Evolutionary conservation across 129 eudicot species (phyloP).

Genomic region (Artemisia tridentata): DNA sequence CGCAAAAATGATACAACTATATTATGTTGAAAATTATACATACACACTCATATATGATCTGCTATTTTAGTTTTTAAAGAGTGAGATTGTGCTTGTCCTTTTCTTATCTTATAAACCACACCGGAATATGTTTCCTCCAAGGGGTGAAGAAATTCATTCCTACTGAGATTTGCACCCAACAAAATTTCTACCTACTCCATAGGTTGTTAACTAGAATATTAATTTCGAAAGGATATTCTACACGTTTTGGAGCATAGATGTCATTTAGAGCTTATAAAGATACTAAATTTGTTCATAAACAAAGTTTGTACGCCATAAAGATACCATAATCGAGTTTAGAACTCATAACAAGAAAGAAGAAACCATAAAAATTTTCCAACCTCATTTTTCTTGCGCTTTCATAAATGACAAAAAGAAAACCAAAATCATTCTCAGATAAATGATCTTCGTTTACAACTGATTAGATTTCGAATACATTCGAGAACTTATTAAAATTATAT

Average conservation of each 20-base stretch:
- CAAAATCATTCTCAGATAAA: not conserved
- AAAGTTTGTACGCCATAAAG: not conserved
- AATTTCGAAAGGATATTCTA: not conserved
- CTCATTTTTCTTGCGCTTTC: not conserved
- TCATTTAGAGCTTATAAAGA: not conserved
- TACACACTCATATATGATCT: not conserved
- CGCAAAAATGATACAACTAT: too few species aligned
- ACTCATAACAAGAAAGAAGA: not conserved
- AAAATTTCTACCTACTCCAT: constrained; percentile 21
- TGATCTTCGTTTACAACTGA: too few species aligned
- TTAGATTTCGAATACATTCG: too few species aligned
- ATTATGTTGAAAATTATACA: too few species aligned
- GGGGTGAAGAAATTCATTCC: constrained; percentile 28
- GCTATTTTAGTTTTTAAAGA: not conserved
- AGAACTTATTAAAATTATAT: too few species aligned
- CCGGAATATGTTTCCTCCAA: constrained; percentile 21
- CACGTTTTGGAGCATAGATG: not conserved
- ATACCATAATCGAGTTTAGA: not conserved
- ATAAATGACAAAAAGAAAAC: not conserved
- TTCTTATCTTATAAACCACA: constrained; percentile 26
- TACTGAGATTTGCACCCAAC: constrained; percentile 34
- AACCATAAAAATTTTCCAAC: not conserved
- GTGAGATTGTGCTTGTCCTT: constrained; percentile 12
- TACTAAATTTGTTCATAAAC: not conserved
- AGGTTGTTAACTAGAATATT: not conserved